These are phyloP conservation scores for Tolypocladium capitatum DNA, from an alignment of 2,329 filamentous ascomycete species.

Conservation along the genomic window DNA sequence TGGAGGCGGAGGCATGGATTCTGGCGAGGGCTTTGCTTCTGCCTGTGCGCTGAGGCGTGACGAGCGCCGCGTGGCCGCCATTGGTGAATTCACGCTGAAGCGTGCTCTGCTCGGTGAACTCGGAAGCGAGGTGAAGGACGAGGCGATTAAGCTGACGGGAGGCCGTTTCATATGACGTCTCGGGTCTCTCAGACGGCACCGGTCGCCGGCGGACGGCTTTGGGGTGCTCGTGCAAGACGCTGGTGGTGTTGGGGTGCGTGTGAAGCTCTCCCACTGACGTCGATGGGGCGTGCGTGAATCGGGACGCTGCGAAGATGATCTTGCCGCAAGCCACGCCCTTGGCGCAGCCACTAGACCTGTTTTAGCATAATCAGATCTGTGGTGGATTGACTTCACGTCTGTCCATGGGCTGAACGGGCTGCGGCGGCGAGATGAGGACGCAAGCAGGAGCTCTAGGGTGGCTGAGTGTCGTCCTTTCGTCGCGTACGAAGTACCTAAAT, in stretches of 20 bases:
- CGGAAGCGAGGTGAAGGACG: not conserved
- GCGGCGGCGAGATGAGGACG: no score
- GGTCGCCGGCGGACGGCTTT: not conserved
- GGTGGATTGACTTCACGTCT: no score
- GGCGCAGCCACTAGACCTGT: not conserved
- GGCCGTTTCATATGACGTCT: not conserved
- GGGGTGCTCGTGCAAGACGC: not conserved
- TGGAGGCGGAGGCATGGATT: constrained; percentile 9
- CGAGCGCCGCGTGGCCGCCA: constrained; percentile 24
- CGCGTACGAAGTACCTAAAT: no score
- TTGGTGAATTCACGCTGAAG: constrained; percentile 3
- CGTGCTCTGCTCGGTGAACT: not conserved
- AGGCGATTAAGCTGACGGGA: not conserved
- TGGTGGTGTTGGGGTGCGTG: not conserved
- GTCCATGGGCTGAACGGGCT: no score
- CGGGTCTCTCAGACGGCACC: not conserved
- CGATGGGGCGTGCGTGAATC: not conserved
- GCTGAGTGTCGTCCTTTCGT: no score
- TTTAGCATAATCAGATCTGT: not conserved
- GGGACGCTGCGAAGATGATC: not conserved
- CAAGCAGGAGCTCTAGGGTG: no score
- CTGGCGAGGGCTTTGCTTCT: constrained; percentile 5
- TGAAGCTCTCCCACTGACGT: not conserved
- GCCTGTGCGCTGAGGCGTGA: constrained; percentile 25
- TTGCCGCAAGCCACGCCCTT: not conserved